Evolutionary conservation across 1,139 yeast species (phyloP).

Genomic region (Hyphopichia pseudoburtonii): DNA sequence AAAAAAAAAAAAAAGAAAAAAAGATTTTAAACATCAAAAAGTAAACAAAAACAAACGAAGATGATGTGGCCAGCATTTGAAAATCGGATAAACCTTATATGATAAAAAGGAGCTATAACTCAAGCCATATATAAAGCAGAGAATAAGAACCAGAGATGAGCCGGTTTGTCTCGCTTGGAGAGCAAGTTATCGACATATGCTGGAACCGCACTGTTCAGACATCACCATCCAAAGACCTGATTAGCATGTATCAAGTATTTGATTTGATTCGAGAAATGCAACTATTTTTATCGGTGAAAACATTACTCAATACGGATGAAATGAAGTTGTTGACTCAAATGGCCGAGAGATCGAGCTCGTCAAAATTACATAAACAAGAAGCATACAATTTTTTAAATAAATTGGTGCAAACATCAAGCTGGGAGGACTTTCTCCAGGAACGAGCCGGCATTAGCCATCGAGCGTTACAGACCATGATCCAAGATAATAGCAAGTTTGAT

Average conservation of each 20-base stretch:
- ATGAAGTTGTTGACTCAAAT: slow-evolving; percentile 23
- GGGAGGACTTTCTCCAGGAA: slow-evolving; percentile 25
- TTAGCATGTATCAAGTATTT: slow-evolving; percentile 28
- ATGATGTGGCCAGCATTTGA: too few relatives aligned
- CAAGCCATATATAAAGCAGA: too few relatives aligned
- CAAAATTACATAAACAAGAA: slow-evolving; percentile 28
- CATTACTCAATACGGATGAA: slow-evolving; percentile 28
- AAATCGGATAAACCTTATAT: too few relatives aligned
- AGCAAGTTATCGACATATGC: slow-evolving; percentile 18
- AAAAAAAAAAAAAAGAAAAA: too few relatives aligned
- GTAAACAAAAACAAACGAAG: neutral
- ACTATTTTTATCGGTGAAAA: slow-evolving; percentile 17
- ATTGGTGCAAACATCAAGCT: slow-evolving; percentile 22
- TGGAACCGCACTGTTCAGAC: slow-evolving; percentile 23
- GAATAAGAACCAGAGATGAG: too few relatives aligned
- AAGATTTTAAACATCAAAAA: too few relatives aligned
- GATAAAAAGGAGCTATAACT: too few relatives aligned
- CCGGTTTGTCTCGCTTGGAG: neutral
- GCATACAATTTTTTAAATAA: slow-evolving; percentile 28
- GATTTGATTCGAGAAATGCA: slow-evolving; percentile 30
- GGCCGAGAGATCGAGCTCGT: slow-evolving; percentile 25
- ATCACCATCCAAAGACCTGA: slow-evolving; percentile 15
- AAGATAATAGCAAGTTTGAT: neutral
- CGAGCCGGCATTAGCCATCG: slow-evolving; percentile 20
- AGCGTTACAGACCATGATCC: neutral